Evolutionary conservation across 1,284 basidiomycete genomes (phyloP), one percentile per base, ranked within the genome.

Genomic region (Fomitiporia mediterranea): DNA sequence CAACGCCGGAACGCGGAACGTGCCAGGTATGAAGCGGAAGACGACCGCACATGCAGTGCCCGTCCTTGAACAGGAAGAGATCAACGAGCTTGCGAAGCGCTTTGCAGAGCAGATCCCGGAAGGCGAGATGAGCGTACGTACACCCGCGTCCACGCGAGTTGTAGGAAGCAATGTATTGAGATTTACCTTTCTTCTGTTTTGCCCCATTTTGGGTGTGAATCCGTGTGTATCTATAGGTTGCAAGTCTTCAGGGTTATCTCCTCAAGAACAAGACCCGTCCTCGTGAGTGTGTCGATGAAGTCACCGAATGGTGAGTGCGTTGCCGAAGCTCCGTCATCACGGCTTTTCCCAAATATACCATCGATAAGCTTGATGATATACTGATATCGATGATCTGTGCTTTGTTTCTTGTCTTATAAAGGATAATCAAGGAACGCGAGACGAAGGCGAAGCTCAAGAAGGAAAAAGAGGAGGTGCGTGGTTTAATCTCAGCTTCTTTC

Each of bases 211-310:
- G 53, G 51, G 17, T 46, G 44, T 32, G 23, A 48, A 28, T 48
- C n/a, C n/a, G 51, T 51, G 51, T 62, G 23, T 47, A 23, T 55
- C 49, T 27, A 32, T 63, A 90, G 87, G 87, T 93, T 60, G 91
- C 91, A 13, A 78, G 81, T 48, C 76, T 94, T 60, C 91, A 94
- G 74, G 91, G 89, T 2, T 92, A 90, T 68, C 76, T 90, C 23
- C 74, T 91, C 57, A 87, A 85, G 75, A 91, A 91, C 69, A 91
- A 91, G 77, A 86, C 89, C 15, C 82, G 89, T 27, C 89, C 89
- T 28, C 77, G 79, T 55, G 86, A 91, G 70, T 86, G 83, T 63
- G 89, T 90, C 19, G 84, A 87, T 17, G 89, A 91, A 69, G 86
- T 89, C 25, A 74, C 67, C 15, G 82, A 80, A 47, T 91, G 88